Base-by-base conservation (phyloP, 306 rosid species). In the Senna siamea region DNA sequence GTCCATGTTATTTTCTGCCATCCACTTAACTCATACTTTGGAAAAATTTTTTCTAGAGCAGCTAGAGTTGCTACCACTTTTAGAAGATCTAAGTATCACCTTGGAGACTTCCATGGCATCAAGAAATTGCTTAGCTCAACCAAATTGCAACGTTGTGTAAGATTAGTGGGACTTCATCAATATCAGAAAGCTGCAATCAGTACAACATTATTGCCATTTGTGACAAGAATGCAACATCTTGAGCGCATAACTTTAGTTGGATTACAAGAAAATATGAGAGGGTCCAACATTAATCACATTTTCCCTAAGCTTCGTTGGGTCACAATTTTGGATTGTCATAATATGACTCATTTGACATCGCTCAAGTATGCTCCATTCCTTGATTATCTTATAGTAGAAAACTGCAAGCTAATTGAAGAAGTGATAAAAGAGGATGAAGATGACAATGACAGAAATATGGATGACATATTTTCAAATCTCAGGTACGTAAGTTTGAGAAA, bases 401-500 rank as follows among this genome's bases (percentile, higher is more conserved):
- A 0, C 0, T 72, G 65, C 32, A 0, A 0, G n/a, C 72, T 58
- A 34, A 2, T 78, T 18, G 32, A 44, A 43, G 38, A 71, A 5
- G 34, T 78, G 22, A 50, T 78, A 26, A 43, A 46, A 22, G 77
- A 43, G 20, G 9, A 6, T 9, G n/a, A 56, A 38, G 78, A 79
- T 22, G 35, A 46, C 41, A 6, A 1, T n/a, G 32, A 11, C 1
- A 8, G 37, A 6, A 20, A 78, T 9, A 26, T 67, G 58, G 43
- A 9, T 34, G 41, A 22, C 10, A 6, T 79, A 18, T 73, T 79
- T 30, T 2, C 9, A 48, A 56, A 73, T 73, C 72, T 79, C 12
- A 47, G 0, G n/a, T 0, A 0, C 0, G 40, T 72, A 0, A 0
- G 5, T 53, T 72, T 44, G 0, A 0, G 0, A 0, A 9, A 0